Evolutionary conservation across 495 filamentous ascomycete species (phyloP).

Genomic region (Ramalina intermedia): DNA sequence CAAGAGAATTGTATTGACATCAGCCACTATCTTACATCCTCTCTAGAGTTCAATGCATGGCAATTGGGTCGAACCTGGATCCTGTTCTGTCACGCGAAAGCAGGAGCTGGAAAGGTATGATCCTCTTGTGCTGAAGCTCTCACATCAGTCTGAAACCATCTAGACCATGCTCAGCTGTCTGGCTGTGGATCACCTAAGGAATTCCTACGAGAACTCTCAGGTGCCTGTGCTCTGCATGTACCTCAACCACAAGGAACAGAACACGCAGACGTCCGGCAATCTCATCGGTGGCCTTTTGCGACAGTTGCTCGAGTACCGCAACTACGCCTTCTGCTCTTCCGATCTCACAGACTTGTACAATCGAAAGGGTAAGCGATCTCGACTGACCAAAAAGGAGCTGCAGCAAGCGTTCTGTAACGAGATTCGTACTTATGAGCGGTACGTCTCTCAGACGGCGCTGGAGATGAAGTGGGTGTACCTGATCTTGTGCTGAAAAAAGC

Average conservation of each 20-base stretch:
- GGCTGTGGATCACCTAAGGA: constrained; percentile 10
- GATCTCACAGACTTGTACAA: constrained; percentile 8
- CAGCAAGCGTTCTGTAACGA: constrained; percentile 5
- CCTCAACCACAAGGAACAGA: constrained; percentile 14
- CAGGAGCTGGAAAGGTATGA: constrained; percentile 14
- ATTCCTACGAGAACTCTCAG: neutral
- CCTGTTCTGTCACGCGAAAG: constrained; percentile 13
- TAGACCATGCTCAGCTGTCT: constrained; percentile 14
- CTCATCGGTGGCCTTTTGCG: constrained; percentile 17
- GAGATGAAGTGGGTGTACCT: neutral
- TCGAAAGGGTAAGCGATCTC: constrained; percentile 5
- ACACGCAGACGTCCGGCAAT: constrained; percentile 10
- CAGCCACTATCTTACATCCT: constrained; percentile 7
- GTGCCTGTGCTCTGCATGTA: constrained; percentile 18
- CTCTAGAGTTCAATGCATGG: constrained; percentile 14
- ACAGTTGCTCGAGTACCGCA: constrained; percentile 15
- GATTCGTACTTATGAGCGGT: constrained; percentile 6
- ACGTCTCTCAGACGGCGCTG: neutral
- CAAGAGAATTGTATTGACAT: constrained; percentile 1
- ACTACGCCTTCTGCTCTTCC: constrained; percentile 1
- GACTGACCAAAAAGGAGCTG: constrained; percentile 1
- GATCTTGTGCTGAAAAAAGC: neutral
- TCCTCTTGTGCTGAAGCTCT: neutral
- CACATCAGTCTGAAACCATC: neutral
- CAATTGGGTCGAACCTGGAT: constrained; percentile 5